A percentile compares a stretch with the other conserved stretches of the same genome.
Conservation (phyloP, 495 filamentous ascomycete genomes). For the Aspergillus conjunctus region DNA sequence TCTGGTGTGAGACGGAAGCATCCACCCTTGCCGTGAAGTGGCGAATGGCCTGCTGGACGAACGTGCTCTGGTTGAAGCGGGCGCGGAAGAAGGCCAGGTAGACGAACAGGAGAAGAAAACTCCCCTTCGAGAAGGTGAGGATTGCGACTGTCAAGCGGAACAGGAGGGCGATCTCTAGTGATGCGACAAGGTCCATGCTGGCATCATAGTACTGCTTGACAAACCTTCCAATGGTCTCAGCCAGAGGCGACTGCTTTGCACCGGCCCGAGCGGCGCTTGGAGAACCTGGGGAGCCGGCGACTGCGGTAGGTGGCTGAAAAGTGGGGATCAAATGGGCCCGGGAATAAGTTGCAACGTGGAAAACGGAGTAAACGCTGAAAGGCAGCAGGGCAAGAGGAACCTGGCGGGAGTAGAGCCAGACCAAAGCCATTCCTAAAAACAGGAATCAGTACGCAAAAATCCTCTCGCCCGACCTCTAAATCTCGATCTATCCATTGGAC, state of each 20-base stretch:
- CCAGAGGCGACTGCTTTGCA: slow-evolving; percentile 64
- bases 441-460: slow-evolving; percentile 9
- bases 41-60: slow-evolving; percentile 80
- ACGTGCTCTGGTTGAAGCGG: slow-evolving; percentile 85
- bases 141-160: slow-evolving; percentile 76
- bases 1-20: slow-evolving; percentile 79
- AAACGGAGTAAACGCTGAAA: slow-evolving; percentile 95
- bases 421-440: slow-evolving; percentile 79
- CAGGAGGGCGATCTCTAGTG: slow-evolving; percentile 78
- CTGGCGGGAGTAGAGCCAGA: slow-evolving; percentile 93
- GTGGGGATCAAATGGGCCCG: slow-evolving; percentile 58
- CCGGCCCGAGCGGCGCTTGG: slow-evolving; percentile 54
- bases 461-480: not conserved
- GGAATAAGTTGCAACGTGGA: slow-evolving; percentile 86
- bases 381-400: slow-evolving; percentile 87
- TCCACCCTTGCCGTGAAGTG: slow-evolving; percentile 75
- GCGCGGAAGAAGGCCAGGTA: slow-evolving; percentile 94
- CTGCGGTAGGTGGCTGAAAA: slow-evolving; percentile 42
- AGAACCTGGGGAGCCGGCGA: slow-evolving; percentile 59
- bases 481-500: not conserved
- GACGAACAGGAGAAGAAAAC: slow-evolving; percentile 80
- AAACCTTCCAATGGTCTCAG: slow-evolving; percentile 84
- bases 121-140: slow-evolving; percentile 82
- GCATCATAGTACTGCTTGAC: slow-evolving; percentile 97
- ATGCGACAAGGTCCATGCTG: slow-evolving; percentile 79